Evolutionary conservation across 202 grass and related monocot genomes (phyloP).

Genomic region (Hordeum pubiflorum): DNA sequence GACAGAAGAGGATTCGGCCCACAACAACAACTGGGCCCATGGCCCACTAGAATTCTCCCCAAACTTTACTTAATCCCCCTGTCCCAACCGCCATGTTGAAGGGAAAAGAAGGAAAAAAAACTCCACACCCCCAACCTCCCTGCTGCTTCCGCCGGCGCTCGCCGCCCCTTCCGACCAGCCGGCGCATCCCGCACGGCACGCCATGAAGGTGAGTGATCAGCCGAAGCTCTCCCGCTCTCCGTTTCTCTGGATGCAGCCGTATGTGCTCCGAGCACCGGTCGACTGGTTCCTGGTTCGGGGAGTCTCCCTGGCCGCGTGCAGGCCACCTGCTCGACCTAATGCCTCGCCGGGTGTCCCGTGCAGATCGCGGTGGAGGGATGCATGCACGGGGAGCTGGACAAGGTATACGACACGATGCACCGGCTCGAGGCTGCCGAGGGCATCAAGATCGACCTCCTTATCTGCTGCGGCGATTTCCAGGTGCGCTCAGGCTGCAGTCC

Average conservation of each 20-base stretch:
- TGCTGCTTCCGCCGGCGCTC: not conserved
- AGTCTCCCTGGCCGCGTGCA: not conserved
- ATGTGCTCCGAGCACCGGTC: not conserved
- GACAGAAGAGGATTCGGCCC: not conserved
- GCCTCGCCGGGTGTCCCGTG: not conserved
- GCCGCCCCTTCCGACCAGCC: not conserved
- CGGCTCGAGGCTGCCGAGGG: slow-evolving; percentile 54
- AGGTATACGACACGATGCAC: slow-evolving; percentile 62
- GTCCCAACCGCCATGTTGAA: not conserved
- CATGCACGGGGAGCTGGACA: slow-evolving; percentile 85
- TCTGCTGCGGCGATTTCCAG: slow-evolving; percentile 93
- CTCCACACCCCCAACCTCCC: not conserved
- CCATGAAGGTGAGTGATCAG: slow-evolving; percentile 31
- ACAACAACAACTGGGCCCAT: not conserved
- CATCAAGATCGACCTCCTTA: slow-evolving; percentile 77
- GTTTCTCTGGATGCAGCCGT: not conserved
- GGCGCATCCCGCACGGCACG: not conserved
- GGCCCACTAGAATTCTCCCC: not conserved
- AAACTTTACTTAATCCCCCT: not conserved
- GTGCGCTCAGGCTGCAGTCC: slow-evolving; percentile 7
- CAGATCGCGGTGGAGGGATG: slow-evolving; percentile 89
- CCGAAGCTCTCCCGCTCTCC: not conserved
- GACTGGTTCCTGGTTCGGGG: not conserved
- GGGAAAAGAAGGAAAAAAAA: not conserved
- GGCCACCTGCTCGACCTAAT: slow-evolving; percentile 40